These are phyloP conservation scores for Poa pratensis DNA, from an alignment of 176 grass and related monocot genomes.

Conservation along the genomic window DNA sequence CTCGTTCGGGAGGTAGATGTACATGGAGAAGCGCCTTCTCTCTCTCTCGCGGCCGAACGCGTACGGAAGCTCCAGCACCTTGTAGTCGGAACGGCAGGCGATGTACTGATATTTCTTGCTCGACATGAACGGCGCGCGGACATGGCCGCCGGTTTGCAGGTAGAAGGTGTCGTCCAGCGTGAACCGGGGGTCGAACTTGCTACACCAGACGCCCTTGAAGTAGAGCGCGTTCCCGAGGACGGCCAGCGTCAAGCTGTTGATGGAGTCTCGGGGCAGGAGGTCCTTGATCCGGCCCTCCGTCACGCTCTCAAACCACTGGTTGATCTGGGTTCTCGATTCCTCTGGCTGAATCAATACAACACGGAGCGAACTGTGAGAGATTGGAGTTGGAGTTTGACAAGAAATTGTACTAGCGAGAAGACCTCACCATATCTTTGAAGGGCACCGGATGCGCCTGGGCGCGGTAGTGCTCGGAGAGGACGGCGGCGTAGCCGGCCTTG, in stretches of 20 bases:
- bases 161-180: slow-evolving; percentile 55
- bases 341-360: slow-evolving; percentile 36
- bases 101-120: slow-evolving; percentile 52
- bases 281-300: slow-evolving; percentile 71
- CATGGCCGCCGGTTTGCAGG: slow-evolving; percentile 36
- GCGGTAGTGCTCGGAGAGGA: slow-evolving; percentile 45
- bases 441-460: slow-evolving; percentile 48
- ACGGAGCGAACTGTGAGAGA: neutral
- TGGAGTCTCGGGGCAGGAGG: slow-evolving; percentile 41
- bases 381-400: neutral
- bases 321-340: slow-evolving; percentile 56
- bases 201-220: slow-evolving; percentile 75
- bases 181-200: slow-evolving; percentile 49
- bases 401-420: neutral
- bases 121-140: slow-evolving; percentile 56
- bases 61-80: slow-evolving; percentile 59
- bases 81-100: slow-evolving; percentile 53
- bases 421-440: slow-evolving; percentile 51
- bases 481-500: slow-evolving; percentile 49
- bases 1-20: slow-evolving; percentile 59
- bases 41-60: slow-evolving; percentile 12
- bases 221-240: slow-evolving; percentile 74
- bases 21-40: slow-evolving; percentile 57
- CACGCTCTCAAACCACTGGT: slow-evolving; percentile 49
- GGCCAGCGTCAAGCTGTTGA: slow-evolving; percentile 15